phyloP scores from a whole-genome alignment of 176 grass and related monocot species.

The Luzula sylvatica region DNA sequence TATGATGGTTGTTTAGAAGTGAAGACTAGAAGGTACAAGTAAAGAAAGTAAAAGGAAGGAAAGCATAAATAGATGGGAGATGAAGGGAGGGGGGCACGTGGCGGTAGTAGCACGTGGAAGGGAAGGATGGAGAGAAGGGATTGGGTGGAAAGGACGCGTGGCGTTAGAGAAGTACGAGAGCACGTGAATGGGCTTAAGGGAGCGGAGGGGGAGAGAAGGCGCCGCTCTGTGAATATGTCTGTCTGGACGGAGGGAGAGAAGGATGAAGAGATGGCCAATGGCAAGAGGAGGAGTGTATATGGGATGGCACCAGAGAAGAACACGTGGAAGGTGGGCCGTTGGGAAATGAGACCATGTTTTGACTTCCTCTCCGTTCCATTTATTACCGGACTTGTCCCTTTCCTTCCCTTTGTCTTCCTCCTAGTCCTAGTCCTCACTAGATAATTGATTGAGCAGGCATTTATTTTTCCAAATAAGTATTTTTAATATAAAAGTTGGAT shows the following conservation, averaged over 20 bases:
- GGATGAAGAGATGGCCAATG: slow-evolving; percentile 6
- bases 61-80: background rate
- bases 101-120: slow-evolving; percentile 24
- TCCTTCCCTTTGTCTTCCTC: background rate
- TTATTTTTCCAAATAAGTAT: background rate
- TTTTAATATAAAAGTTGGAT: too few relatives aligned
- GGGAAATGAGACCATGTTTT: background rate
- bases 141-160: slow-evolving; percentile 42
- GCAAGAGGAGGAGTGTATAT: slow-evolving; percentile 1
- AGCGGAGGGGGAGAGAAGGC: slow-evolving; percentile 10
- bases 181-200: slow-evolving; percentile 36
- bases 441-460: background rate
- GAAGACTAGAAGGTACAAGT: background rate
- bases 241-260: slow-evolving; percentile 9
- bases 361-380: background rate
- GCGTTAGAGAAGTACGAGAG: background rate
- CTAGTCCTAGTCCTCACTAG: background rate
- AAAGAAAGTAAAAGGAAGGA: slow-evolving; percentile 6
- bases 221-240: too few relatives aligned
- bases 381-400: background rate
- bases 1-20: background rate
- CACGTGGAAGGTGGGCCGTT: slow-evolving; percentile 19
- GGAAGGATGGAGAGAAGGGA: background rate
- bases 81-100: slow-evolving; percentile 21
- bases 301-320: background rate